Evolutionary conservation across 805 yeast genomes (phyloP).

Genomic region (Monosporozyma servazzii): DNA sequence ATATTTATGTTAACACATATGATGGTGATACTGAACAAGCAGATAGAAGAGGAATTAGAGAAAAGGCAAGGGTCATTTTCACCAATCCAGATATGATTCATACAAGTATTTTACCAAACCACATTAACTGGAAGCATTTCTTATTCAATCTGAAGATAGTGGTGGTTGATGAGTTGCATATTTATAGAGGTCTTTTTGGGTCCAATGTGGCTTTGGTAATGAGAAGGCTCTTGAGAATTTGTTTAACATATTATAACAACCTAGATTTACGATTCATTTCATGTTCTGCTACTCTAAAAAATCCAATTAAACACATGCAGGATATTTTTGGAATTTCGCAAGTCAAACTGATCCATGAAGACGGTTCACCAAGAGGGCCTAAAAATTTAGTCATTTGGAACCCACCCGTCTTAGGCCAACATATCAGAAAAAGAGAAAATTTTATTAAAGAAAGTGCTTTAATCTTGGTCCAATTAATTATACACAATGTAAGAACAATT

Average conservation of each 20-base stretch:
- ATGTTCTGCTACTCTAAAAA: conserved; percentile 86
- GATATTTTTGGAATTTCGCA: conserved; percentile 60
- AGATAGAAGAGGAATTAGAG: conserved; percentile 45
- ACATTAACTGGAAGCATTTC: conserved; percentile 64
- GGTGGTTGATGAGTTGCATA: conserved; percentile 79
- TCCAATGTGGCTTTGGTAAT: conserved; percentile 81
- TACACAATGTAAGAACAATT: conserved; percentile 63
- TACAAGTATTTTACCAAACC: conserved; percentile 71
- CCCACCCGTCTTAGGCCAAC: conserved; percentile 61
- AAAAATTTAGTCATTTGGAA: conserved; percentile 76
- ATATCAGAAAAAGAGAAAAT: conserved; percentile 50
- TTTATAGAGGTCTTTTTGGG: conserved; percentile 85
- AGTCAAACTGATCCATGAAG: conserved; percentile 53
- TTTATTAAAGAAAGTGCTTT: conserved; percentile 71
- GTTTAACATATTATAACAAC: conserved; percentile 31
- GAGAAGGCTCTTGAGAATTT: conserved; percentile 64
- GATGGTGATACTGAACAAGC: conserved; percentile 85
- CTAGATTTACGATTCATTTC: conserved; percentile 58
- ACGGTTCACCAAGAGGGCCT: conserved; percentile 83
- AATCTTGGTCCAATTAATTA: conserved; percentile 55
- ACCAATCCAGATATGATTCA: conserved; percentile 95
- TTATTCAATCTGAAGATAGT: conserved; percentile 56
- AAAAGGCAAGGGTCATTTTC: conserved; percentile 67
- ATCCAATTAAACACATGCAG: conserved; percentile 65
- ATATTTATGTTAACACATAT: conserved; percentile 60